Evolutionary conservation across 768 basidiomycete genomes (phyloP), one percentile per base, ranked within the genome.

Genomic region (Sarcodon aspratus): DNA sequence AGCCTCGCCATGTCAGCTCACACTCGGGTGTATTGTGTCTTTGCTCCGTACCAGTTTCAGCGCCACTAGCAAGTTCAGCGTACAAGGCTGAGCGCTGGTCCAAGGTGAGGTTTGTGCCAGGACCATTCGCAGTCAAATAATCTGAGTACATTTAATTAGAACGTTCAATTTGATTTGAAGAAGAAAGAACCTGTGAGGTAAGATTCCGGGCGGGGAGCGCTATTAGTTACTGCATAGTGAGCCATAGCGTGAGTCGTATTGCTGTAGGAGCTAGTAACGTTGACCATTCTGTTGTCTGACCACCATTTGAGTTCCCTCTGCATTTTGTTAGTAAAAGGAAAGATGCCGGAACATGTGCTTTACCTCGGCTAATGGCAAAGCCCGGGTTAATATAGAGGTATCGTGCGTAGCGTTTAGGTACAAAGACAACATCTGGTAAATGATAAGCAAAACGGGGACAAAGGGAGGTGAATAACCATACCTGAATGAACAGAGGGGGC

Each of bases 201-300:
- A 0, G 83, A 89, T 68, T 97, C 94, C 0, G 93, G 94, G 9
- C 93, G 74, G 36, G 93, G 94, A 2, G 90, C 92, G 12, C 68
- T 82, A 61, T 92, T 95, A 55, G 72, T 80, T 0, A 91, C 94
- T 8, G 75, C 67, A 58, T 90, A 96, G 44, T 67, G 84, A 35
- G 78, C 75, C 63, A 96, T 71, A 10, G 71, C 64, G 63, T 85
- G 75, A 0, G 75, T 85, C 40, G 70, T 62, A 49, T 80, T 78
- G 27, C 82, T 82, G 63, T 75, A 85, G 0, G 89, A 85, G 50
- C 82, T 84, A 6, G 62, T 78, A 45, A 93, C 74, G 54, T 69
- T 69, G 1, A 82, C 38, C 1, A 82, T 80, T 43, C 91, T 82
- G 56, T 95, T 84, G 42, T 63, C 73, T 6, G 64, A 53, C 92